These are phyloP conservation scores for Scedosporium boydii DNA, from an alignment of 2,329 filamentous ascomycete species.

Conservation along the genomic window DNA sequence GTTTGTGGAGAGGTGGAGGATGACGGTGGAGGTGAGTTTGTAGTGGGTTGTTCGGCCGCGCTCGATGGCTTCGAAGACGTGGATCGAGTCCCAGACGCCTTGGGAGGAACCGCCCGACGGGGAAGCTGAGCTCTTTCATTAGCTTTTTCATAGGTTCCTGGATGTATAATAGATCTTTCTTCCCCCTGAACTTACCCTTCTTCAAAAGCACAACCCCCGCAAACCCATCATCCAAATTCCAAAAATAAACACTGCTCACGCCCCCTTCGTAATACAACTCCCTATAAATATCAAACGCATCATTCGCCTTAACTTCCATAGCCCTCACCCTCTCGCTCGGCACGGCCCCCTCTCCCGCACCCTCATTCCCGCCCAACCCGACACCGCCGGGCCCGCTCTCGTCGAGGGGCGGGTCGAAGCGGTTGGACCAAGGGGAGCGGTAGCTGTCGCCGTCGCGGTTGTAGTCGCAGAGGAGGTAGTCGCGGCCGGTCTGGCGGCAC, in stretches of 20 bases:
- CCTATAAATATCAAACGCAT: constrained; percentile 93
- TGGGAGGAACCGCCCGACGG: constrained; percentile 56
- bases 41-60: constrained; percentile 88
- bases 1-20: constrained; percentile 68
- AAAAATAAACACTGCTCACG: constrained; percentile 93
- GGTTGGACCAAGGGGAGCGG: constrained; percentile 97
- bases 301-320: constrained; percentile 90
- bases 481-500: constrained; percentile 80
- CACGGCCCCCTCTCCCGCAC: constrained; percentile 67
- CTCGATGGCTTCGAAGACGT: constrained; percentile 95
- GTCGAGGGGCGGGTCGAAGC: constrained; percentile 86
- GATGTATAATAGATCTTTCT: neutral
- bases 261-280: constrained; percentile 97
- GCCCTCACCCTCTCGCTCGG: constrained; percentile 84
- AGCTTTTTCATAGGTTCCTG: neutral
- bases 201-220: constrained; percentile 92
- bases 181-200: constrained; percentile 54
- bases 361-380: constrained; percentile 37
- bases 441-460: constrained; percentile 98
- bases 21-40: constrained; percentile 95
- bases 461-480: constrained; percentile 98
- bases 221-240: constrained; percentile 97
- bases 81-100: constrained; percentile 95
- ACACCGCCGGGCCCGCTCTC: constrained; percentile 38
- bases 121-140: constrained; percentile 39